Conservation (phyloP, 1,139 yeast genomes). For the Spathaspora jeffriesii region DNA sequence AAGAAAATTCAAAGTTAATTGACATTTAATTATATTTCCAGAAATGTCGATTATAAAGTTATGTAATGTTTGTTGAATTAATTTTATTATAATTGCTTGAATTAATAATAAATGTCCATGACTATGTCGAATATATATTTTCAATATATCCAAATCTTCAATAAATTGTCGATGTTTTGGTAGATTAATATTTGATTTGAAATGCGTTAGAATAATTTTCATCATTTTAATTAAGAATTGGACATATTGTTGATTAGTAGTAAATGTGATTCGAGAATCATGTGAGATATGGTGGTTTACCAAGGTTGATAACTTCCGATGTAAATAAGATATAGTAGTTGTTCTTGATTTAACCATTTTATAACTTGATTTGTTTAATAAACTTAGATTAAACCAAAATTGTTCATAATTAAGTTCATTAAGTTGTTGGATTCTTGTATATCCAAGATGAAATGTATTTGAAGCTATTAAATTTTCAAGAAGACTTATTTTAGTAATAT, state of each 20-base stretch:
- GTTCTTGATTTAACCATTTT: slow-evolving; percentile 5
- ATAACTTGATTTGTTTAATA: slow-evolving; percentile 9
- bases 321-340: slow-evolving; percentile 1
- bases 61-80: neutral
- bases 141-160: slow-evolving; percentile 29
- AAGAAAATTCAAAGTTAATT: neutral
- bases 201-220: neutral
- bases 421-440: slow-evolving; percentile 13
- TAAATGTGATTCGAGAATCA: neutral
- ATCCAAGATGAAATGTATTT: neutral
- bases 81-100: neutral
- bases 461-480: neutral
- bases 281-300: neutral
- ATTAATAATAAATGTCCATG: neutral
- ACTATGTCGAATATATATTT: slow-evolving; percentile 18
- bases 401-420: slow-evolving; percentile 16
- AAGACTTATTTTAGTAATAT: slow-evolving; percentile 1
- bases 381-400: slow-evolving; percentile 21
- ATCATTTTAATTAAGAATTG: neutral
- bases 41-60: neutral
- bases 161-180: slow-evolving; percentile 4
- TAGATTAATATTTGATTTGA: neutral
- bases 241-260: neutral
- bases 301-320: neutral
- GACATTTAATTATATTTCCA: neutral